These are phyloP conservation scores for Cubamyces lactineus DNA, from an alignment of 768 basidiomycete genomes.

Conservation along the genomic window DNA sequence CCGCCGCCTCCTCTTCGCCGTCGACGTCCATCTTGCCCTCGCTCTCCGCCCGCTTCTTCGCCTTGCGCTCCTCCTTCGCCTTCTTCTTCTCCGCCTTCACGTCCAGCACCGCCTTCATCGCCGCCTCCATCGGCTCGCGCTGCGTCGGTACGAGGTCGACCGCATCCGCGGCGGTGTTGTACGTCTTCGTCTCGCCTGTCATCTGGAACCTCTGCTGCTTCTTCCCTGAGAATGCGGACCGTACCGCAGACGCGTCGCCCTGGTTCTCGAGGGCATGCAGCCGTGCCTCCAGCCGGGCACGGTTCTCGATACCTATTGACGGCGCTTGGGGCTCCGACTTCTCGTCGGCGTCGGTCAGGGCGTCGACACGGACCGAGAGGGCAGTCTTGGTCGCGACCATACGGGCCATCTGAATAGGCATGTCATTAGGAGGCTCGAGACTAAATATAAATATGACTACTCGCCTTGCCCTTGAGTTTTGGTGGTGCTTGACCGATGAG, in stretches of 20 bases:
- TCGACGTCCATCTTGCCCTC: slow-evolving; percentile 54
- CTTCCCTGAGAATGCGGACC: slow-evolving; percentile 42
- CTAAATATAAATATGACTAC: slow-evolving; percentile 19
- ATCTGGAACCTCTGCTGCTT: slow-evolving; percentile 77
- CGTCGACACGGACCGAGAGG: slow-evolving; percentile 96
- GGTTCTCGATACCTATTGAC: slow-evolving; percentile 90
- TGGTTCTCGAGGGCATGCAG: slow-evolving; percentile 87
- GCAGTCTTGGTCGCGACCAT: slow-evolving; percentile 99
- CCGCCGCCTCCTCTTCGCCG: slow-evolving; percentile 38
- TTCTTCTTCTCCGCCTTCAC: slow-evolving; percentile 87
- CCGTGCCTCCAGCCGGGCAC: slow-evolving; percentile 93
- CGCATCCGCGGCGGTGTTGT: slow-evolving; percentile 86
- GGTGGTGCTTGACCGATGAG: slow-evolving; percentile 96
- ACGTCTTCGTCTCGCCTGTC: slow-evolving; percentile 75
- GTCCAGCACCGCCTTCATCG: slow-evolving; percentile 74
- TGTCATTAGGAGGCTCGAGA: slow-evolving; percentile 4
- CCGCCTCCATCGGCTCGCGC: slow-evolving; percentile 74
- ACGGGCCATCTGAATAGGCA: slow-evolving; percentile 79
- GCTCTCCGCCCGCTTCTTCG: slow-evolving; percentile 61
- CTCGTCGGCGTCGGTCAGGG: slow-evolving; percentile 88
- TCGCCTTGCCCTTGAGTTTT: slow-evolving; percentile 95
- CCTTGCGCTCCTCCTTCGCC: slow-evolving; percentile 76
- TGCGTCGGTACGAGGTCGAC: slow-evolving; percentile 87
- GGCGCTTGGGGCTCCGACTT: slow-evolving; percentile 84
- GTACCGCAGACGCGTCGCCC: slow-evolving; percentile 70